phyloP scores from a whole-genome alignment of 1,284 basidiomycete genomes.

The Sporisorium iseilematis-ciliati region DNA sequence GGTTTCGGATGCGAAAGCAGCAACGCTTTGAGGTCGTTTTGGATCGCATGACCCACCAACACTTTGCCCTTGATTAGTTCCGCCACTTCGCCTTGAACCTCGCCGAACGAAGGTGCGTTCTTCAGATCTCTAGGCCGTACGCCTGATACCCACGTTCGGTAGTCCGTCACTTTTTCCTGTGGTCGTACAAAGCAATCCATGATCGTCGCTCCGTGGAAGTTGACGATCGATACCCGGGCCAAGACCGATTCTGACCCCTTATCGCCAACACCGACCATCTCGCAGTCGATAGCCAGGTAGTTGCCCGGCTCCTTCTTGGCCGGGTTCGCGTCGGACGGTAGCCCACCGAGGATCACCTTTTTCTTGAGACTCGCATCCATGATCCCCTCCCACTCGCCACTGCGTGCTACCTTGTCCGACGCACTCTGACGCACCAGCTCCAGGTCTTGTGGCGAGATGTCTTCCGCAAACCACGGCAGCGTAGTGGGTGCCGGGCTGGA shows the following conservation, averaged over 20 bases:
- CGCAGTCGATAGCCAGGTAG: conserved; percentile 89
- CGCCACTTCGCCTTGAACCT: conserved; percentile 84
- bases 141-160: conserved; percentile 91
- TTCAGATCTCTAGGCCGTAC: conserved; percentile 82
- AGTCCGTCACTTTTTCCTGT: conserved; percentile 90
- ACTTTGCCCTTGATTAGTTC: conserved; percentile 83
- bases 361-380: conserved; percentile 53
- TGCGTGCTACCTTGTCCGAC: conserved; percentile 35
- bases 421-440: conserved; percentile 51
- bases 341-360: conserved; percentile 55
- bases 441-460: conserved; percentile 62
- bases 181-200: conserved; percentile 90
- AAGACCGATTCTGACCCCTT: conserved; percentile 84
- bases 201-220: conserved; percentile 84
- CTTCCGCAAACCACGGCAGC: conserved; percentile 66
- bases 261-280: conserved; percentile 95
- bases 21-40: conserved; percentile 90
- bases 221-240: conserved; percentile 91
- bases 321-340: conserved; percentile 29
- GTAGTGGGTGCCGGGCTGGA: conserved; percentile 29
- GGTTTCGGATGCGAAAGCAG: conserved; percentile 88
- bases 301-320: conserved; percentile 74
- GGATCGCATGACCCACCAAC: conserved; percentile 91
- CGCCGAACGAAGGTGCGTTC: conserved; percentile 79
- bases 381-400: conserved; percentile 56